phyloP scores from a whole-genome alignment of 352 stramenopile species.

The Poterioochromonas sp. region DNA sequence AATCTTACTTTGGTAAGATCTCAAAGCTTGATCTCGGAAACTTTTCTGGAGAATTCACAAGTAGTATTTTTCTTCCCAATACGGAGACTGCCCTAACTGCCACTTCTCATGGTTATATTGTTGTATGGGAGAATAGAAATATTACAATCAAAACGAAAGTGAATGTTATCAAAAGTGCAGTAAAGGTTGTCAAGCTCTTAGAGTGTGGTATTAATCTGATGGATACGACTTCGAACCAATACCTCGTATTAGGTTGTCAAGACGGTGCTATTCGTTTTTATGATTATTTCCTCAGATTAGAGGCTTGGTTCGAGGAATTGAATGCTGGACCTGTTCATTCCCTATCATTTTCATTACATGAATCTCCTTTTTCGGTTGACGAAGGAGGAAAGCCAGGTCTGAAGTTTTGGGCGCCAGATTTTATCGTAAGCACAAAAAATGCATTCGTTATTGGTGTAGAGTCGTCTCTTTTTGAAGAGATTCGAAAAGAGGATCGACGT shows the following conservation, averaged over 20 bases:
- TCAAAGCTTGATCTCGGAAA: constrained; percentile 67
- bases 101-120: constrained; percentile 68
- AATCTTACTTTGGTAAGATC: constrained; percentile 64
- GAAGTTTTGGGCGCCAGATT: constrained; percentile 70
- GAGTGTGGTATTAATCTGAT: constrained; percentile 31
- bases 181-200: constrained; percentile 65
- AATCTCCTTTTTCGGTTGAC: constrained; percentile 1
- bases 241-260: constrained; percentile 71
- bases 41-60: constrained; percentile 64
- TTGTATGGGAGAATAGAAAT: constrained; percentile 67
- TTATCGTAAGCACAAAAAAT: constrained; percentile 69
- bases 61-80: constrained; percentile 71
- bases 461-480: constrained; percentile 63
- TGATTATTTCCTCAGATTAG: constrained; percentile 78
- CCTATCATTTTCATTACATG: constrained; percentile 63
- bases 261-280: constrained; percentile 82
- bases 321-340: constrained; percentile 71
- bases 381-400: constrained; percentile 39
- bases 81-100: constrained; percentile 67
- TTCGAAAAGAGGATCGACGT: constrained; percentile 65
- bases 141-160: constrained; percentile 14
- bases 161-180: constrained; percentile 51
- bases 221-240: constrained; percentile 55
- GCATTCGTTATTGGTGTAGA: constrained; percentile 71
- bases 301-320: constrained; percentile 83